Percentiles rank a stretch among this genome's conserved stretches.
Evolutionary conservation across 2,329 filamentous ascomycete species (phyloP).

Genomic region (Botrytis porri): DNA sequence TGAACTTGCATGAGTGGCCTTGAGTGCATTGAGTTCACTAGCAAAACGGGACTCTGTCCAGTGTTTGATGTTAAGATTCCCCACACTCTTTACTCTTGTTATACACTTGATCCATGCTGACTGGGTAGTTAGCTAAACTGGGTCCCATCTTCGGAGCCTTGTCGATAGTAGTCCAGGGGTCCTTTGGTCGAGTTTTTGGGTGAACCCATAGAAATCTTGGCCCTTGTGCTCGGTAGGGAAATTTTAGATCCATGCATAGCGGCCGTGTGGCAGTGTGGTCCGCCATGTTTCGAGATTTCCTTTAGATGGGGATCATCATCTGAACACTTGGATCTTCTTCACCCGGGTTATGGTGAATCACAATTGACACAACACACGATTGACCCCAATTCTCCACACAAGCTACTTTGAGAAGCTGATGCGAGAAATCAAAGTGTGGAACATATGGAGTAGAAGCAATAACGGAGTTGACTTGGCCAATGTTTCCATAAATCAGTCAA

Average conservation of each 20-base stretch:
- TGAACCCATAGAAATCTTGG: constrained; percentile 28
- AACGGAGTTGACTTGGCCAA: constrained; percentile 13
- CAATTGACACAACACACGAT: constrained; percentile 29
- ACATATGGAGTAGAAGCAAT: constrained; percentile 12
- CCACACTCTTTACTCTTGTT: constrained; percentile 30
- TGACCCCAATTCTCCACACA: constrained; percentile 16
- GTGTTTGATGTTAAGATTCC: constrained; percentile 39
- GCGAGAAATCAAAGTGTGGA: constrained; percentile 9
- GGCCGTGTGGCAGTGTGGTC: constrained; percentile 26
- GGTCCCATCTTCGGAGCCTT: constrained; percentile 34
- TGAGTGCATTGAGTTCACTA: constrained; percentile 37
- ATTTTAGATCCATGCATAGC: constrained; percentile 26
- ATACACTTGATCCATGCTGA: constrained; percentile 32
- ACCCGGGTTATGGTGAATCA: constrained; percentile 33
- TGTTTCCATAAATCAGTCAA: constrained; percentile 7
- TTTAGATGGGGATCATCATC: constrained; percentile 33
- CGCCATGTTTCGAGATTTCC: constrained; percentile 32
- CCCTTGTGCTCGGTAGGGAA: constrained; percentile 19
- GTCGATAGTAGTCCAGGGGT: constrained; percentile 35
- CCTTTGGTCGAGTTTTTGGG: constrained; percentile 27
- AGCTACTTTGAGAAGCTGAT: constrained; percentile 17
- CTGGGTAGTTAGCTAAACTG: constrained; percentile 18
- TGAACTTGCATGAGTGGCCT: constrained; percentile 28
- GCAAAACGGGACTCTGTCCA: constrained; percentile 33
- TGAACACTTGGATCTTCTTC: constrained; percentile 36